Evolutionary conservation across 768 basidiomycete species (phyloP).

Genomic region (Leucosporidium scottii): DNA sequence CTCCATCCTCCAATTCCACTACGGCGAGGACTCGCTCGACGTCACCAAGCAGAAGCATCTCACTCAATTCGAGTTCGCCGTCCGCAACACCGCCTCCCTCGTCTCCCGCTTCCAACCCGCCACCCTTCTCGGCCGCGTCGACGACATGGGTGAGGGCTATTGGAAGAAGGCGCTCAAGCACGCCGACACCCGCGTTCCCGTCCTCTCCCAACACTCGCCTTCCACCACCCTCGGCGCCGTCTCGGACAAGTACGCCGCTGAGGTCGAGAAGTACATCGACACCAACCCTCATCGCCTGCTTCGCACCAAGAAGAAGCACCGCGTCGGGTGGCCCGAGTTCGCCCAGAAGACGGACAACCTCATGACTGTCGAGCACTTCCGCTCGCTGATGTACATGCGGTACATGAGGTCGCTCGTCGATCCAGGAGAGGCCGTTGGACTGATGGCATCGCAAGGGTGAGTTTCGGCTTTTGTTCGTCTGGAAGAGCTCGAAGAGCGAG

Average conservation of each 20-base stretch:
- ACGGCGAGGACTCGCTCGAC: slow-evolving; percentile 93
- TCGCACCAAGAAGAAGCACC: slow-evolving; percentile 44
- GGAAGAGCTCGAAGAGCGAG: slow-evolving; percentile 4
- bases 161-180: slow-evolving; percentile 88
- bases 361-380: slow-evolving; percentile 51
- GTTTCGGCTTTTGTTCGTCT: slow-evolving; percentile 35
- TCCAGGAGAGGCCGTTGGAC: slow-evolving; percentile 95
- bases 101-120: slow-evolving; percentile 56
- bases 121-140: slow-evolving; percentile 52
- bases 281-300: slow-evolving; percentile 59
- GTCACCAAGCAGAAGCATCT: slow-evolving; percentile 97
- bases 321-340: slow-evolving; percentile 45
- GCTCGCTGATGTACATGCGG: slow-evolving; percentile 76
- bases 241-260: slow-evolving; percentile 81
- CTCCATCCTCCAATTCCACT: slow-evolving; percentile 89
- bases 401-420: slow-evolving; percentile 91
- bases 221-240: slow-evolving; percentile 76
- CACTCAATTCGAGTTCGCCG: slow-evolving; percentile 85
- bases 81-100: slow-evolving; percentile 72
- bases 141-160: slow-evolving; percentile 56
- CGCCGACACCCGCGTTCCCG: slow-evolving; percentile 57
- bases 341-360: slow-evolving; percentile 48
- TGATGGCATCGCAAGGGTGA: slow-evolving; percentile 94
- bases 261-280: slow-evolving; percentile 69
- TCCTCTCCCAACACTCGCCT: slow-evolving; percentile 68